Evolutionary conservation across 1,139 yeast genomes (phyloP), one percentile per base, ranked within the genome.

Genomic region (Pichia sp.): DNA sequence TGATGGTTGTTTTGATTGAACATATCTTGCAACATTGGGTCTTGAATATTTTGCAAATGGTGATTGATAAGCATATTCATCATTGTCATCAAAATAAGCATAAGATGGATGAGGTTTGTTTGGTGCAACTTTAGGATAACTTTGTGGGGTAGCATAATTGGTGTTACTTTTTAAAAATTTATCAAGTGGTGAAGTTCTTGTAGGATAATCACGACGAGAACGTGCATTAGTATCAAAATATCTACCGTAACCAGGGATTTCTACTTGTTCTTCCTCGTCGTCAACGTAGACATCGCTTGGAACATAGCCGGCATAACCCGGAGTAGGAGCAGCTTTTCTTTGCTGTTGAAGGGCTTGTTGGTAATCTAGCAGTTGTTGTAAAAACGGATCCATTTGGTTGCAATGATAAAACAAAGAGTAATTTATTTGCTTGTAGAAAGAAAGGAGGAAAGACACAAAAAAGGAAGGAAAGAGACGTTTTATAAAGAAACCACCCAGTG

Each of bases 331-430:
- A 3, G 46, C 19, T 18, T 43, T 28, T 14, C 43, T 43, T n/a
- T 44, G 46, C 10, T 29, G 45, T 30, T 49, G 48, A 11, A 43
- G 38, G 14, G 46, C 45, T 30, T 44, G 46, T 34, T 46, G 48
- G 13, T 47, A 34, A 11, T 48, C 51, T n/a, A 49, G 27, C 10
- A 49, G 38, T 22, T 52, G 50, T 33, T 46, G 48, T 31, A 52
- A 47, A 38, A 52, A 52, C 25, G 55, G 53, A 19, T 52, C 55
- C 55, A 52, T 52, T 3, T 42, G 27, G 13, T 34, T 44, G 16
- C 14, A 13, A 10, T 34, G 22, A 3, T 34, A 10, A 8, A 7
- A 34, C 5, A 34, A n/a, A 34, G 22, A 2, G 25, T 22, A 22
- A 34, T n/a, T 3, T 34, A 1, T 16, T 3, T 11, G 6, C 22